Evolutionary conservation across 2,329 filamentous ascomycete species (phyloP).

Genomic region (Cladobotryum protrusum): DNA sequence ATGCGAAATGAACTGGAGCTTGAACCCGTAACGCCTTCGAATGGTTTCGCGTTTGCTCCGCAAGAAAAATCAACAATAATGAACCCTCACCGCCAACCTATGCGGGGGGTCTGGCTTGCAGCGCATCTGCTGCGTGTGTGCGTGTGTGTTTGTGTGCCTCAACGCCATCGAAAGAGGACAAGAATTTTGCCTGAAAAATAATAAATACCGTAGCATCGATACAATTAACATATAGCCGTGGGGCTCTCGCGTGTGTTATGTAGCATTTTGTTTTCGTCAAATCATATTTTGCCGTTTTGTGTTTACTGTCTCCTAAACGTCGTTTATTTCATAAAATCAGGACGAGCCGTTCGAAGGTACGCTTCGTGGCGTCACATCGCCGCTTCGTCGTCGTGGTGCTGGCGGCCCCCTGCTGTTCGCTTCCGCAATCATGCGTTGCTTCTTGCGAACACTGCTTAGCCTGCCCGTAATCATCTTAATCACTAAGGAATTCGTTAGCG

Average conservation of each 20-base stretch:
- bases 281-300: slow-evolving; percentile 1
- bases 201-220: background rate
- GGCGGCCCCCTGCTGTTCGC: slow-evolving; percentile 44
- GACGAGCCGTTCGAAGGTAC: slow-evolving; percentile 42
- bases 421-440: slow-evolving; percentile 55
- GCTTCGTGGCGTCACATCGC: slow-evolving; percentile 50
- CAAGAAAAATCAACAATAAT: slow-evolving; percentile 13
- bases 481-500: slow-evolving; percentile 30
- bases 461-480: slow-evolving; percentile 57
- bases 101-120: slow-evolving; percentile 9
- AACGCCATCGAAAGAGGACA: slow-evolving; percentile 7
- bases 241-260: slow-evolving; percentile 9
- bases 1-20: background rate
- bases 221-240: slow-evolving; percentile 11
- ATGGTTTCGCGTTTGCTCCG: slow-evolving; percentile 1
- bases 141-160: background rate
- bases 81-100: slow-evolving; percentile 22
- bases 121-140: background rate
- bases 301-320: slow-evolving; percentile 1
- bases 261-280: slow-evolving; percentile 7
- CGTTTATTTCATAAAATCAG: slow-evolving; percentile 13
- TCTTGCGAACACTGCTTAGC: slow-evolving; percentile 51
- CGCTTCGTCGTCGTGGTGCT: slow-evolving; percentile 44
- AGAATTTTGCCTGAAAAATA: background rate
- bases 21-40: slow-evolving; percentile 6